Conservation (phyloP, 2,329 filamentous ascomycete genomes). For the Botryotinia convoluta region DNA sequence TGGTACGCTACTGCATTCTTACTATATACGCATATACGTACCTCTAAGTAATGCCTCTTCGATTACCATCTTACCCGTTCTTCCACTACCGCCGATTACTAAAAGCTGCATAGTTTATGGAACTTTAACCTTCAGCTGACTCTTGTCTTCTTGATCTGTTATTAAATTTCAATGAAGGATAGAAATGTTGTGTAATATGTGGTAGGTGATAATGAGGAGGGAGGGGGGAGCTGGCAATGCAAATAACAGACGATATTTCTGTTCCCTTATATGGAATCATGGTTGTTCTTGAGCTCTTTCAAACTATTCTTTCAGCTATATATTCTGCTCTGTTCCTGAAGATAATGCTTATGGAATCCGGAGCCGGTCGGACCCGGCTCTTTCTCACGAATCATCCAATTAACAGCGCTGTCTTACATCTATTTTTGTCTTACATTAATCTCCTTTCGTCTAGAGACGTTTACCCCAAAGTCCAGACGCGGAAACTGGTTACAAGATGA, state of each 20-base stretch:
- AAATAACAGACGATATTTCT: background rate
- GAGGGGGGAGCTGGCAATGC: background rate
- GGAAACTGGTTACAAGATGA: background rate
- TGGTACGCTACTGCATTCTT: background rate
- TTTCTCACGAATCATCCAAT: background rate
- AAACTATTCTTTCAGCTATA: background rate
- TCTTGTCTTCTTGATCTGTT: background rate
- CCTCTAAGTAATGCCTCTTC: conserved; percentile 37
- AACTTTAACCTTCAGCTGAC: background rate
- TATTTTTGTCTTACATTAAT: background rate
- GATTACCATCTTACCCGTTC: conserved; percentile 46
- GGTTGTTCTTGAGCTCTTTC: background rate
- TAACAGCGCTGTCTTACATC: background rate
- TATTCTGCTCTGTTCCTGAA: background rate
- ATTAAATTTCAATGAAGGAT: background rate
- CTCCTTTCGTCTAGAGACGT: background rate
- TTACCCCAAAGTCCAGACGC: background rate
- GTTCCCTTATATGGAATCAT: conserved; percentile 1
- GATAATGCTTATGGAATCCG: background rate
- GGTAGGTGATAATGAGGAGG: background rate
- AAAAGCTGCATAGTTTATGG: conserved; percentile 39
- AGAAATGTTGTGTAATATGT: background rate
- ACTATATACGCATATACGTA: conserved; percentile 9
- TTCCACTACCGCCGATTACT: conserved; percentile 46
- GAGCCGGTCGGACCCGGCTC: conserved; percentile 11